Evolutionary conservation across 768 basidiomycete species (phyloP).

Genomic region (Boletus tylopilopsis): DNA sequence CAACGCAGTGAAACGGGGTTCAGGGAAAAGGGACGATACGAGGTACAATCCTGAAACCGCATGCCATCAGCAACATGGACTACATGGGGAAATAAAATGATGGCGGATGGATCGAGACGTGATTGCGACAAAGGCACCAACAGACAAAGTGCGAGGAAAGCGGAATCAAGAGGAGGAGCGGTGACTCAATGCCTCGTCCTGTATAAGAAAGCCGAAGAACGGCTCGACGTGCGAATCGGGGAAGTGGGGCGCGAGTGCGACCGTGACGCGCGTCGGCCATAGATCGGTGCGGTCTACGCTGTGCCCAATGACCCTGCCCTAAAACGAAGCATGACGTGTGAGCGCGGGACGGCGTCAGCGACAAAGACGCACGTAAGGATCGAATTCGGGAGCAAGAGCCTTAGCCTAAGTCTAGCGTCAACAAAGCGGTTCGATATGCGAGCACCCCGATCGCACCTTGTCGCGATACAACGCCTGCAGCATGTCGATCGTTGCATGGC

Average conservation of each 20-base stretch:
- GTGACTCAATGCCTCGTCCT: slow-evolving; percentile 80
- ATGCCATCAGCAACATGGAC: too few relatives aligned
- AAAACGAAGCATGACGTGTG: neutral
- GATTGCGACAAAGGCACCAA: neutral
- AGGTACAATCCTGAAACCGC: slow-evolving; percentile 85
- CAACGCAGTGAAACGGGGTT: slow-evolving; percentile 28
- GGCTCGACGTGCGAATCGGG: slow-evolving; percentile 53
- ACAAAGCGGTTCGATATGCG: too few relatives aligned
- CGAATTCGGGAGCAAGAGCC: slow-evolving; percentile 86
- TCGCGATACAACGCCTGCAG: slow-evolving; percentile 78
- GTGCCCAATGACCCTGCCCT: slow-evolving; percentile 92
- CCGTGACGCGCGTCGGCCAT: slow-evolving; percentile 78
- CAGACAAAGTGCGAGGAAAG: neutral
- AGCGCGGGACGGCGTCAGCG: neutral
- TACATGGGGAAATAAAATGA: too few relatives aligned
- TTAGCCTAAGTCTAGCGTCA: slow-evolving; percentile 54
- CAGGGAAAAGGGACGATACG: slow-evolving; percentile 58
- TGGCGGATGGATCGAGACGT: neutral
- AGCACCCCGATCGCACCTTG: slow-evolving; percentile 47
- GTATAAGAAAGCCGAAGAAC: slow-evolving; percentile 84
- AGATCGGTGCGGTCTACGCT: slow-evolving; percentile 88
- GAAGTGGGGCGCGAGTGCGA: slow-evolving; percentile 68
- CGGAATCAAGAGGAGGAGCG: too few relatives aligned
- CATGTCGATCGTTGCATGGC: slow-evolving; percentile 39
- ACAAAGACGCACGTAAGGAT: slow-evolving; percentile 70